Evolutionary conservation across 768 basidiomycete species (phyloP).

Genomic region (Boletus bicolor): DNA sequence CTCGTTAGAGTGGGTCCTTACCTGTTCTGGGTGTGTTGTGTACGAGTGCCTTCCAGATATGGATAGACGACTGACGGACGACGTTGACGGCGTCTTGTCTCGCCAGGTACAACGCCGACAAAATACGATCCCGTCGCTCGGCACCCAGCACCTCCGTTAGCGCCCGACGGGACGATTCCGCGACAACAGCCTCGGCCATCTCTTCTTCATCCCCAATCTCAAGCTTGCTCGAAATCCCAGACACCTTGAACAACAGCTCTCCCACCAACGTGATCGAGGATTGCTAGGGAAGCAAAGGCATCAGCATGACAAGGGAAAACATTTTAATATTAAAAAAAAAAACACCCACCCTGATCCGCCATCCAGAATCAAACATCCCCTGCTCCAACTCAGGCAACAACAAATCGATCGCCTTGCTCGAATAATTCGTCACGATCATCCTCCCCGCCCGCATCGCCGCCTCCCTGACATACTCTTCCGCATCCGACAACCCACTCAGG

Average conservation of each 20-base stretch:
- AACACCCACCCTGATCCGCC: conserved; percentile 84
- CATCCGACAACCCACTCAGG: conserved; percentile 84
- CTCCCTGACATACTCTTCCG: conserved; percentile 93
- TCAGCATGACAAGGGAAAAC: neutral
- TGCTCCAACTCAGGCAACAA: conserved; percentile 90
- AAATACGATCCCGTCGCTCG: conserved; percentile 86
- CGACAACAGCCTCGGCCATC: conserved; percentile 57
- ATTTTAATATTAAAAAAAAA: neutral
- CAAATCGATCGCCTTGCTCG: conserved; percentile 86
- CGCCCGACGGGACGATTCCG: conserved; percentile 80
- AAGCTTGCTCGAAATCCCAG: conserved; percentile 89
- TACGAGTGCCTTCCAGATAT: conserved; percentile 98
- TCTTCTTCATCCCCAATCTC: conserved; percentile 72
- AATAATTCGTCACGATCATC: conserved; percentile 96
- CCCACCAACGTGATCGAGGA: conserved; percentile 95
- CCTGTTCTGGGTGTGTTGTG: conserved; percentile 91
- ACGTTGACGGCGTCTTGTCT: conserved; percentile 89
- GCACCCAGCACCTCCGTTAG: conserved; percentile 84
- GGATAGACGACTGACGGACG: conserved; percentile 87
- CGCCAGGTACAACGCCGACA: conserved; percentile 88
- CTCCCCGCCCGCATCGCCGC: conserved; percentile 98
- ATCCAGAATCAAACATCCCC: conserved; percentile 92
- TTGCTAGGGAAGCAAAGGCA: conserved; percentile 49
- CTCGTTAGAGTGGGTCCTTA: conserved; percentile 27
- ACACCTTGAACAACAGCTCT: conserved; percentile 93